Percentiles rank a stretch among this genome's conserved stretches.
phyloP scores from a whole-genome alignment of 2,329 filamentous ascomycete species.

The Penicillium sp. region DNA sequence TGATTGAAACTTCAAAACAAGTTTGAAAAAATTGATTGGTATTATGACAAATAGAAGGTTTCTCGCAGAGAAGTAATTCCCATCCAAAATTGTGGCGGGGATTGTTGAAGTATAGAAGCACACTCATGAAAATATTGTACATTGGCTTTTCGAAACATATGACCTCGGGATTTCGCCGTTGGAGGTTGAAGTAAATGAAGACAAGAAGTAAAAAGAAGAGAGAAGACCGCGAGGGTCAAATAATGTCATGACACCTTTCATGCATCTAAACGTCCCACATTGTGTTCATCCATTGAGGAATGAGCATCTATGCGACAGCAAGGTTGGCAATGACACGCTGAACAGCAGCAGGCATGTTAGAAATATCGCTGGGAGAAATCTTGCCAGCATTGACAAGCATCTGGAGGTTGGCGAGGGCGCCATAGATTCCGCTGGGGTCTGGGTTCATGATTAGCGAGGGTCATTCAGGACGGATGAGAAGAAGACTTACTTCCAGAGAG shows the following conservation, averaged over 20 bases:
- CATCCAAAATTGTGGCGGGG: conserved; percentile 1
- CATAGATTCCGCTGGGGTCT: conserved; percentile 31
- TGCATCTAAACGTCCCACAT: conserved; percentile 8
- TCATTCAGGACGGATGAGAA: neutral
- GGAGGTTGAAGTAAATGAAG: conserved; percentile 1
- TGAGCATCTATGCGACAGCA: conserved; percentile 17
- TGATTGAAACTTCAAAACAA: neutral
- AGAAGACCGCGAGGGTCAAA: conserved; percentile 6
- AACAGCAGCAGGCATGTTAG: conserved; percentile 22
- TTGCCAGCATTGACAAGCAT: conserved; percentile 18
- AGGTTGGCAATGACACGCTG: conserved; percentile 25
- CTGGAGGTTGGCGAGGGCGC: conserved; percentile 20
- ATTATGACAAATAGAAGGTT: conserved; percentile 1
- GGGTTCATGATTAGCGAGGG: neutral
- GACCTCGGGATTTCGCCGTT: neutral
- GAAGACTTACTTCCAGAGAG: conserved; percentile 29
- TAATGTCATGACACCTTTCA: conserved; percentile 23
- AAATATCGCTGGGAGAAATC: conserved; percentile 23
- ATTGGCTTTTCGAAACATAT: conserved; percentile 14
- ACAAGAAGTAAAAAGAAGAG: conserved; percentile 3
- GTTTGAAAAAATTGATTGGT: neutral
- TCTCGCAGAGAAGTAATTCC: conserved; percentile 4
- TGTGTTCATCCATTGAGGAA: neutral
- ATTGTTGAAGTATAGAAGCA: conserved; percentile 13
- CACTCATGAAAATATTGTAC: conserved; percentile 25